Evolutionary conservation across 148 eudicot species (phyloP).

Genomic region (Vaccinium darrowii): DNA sequence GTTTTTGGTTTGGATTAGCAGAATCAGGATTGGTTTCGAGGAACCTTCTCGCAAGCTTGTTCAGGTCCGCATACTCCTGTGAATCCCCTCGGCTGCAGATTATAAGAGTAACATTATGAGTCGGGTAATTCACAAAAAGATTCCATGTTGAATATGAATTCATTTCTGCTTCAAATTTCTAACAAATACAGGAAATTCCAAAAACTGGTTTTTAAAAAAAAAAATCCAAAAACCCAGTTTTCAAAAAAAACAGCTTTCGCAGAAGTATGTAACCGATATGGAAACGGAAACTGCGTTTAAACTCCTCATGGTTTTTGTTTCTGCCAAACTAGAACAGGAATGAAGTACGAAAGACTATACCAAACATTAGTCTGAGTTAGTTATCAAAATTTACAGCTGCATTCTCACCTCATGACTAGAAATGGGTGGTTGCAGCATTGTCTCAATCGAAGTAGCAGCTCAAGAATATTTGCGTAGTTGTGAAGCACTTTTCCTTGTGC

Average conservation of each 20-base stretch:
- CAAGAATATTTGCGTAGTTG: slow-evolving; percentile 68
- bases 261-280: neutral
- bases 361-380: neutral
- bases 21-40: slow-evolving; percentile 39
- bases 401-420: slow-evolving; percentile 63
- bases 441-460: slow-evolving; percentile 62
- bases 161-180: neutral
- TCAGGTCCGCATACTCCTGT: slow-evolving; percentile 48
- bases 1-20: slow-evolving; percentile 24
- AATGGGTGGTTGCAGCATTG: slow-evolving; percentile 82
- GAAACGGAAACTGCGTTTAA: neutral
- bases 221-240: neutral
- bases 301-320: neutral
- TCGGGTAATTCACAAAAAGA: neutral
- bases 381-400: neutral
- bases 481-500: slow-evolving; percentile 75
- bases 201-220: neutral
- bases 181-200: neutral
- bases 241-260: neutral
- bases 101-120: neutral
- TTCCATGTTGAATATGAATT: neutral
- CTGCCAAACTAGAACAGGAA: neutral
- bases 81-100: slow-evolving; percentile 58
- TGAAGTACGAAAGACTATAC: neutral
- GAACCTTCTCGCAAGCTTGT: slow-evolving; percentile 57